A percentile compares a stretch with the other conserved stretches of the same genome.
These are phyloP conservation scores for Udeniomyces megalosporus DNA, from an alignment of 768 basidiomycete genomes.

Conservation along the genomic window DNA sequence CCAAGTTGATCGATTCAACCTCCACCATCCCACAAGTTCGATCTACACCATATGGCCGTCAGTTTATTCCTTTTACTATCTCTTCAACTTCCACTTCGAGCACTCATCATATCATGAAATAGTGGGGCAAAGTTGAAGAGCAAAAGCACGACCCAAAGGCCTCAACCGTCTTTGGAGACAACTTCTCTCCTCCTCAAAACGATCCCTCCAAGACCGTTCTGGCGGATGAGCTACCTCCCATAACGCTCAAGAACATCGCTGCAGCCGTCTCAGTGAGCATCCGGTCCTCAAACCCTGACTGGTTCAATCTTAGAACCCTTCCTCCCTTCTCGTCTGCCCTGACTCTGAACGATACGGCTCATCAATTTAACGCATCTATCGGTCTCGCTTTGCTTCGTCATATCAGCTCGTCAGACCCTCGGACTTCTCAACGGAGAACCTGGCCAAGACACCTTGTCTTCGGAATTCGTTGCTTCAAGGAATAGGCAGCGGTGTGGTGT, in stretches of 20 bases:
- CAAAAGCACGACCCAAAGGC: neutral
- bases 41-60: too few relatives aligned
- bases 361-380: too few relatives aligned
- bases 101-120: too few relatives aligned
- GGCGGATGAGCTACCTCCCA: neutral
- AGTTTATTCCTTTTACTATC: too few relatives aligned
- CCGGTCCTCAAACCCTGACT: neutral
- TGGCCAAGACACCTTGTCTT: constrained; percentile 12
- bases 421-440: neutral
- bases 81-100: too few relatives aligned
- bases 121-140: too few relatives aligned
- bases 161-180: neutral
- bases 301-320: neutral
- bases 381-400: too few relatives aligned
- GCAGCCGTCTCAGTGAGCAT: constrained; percentile 6
- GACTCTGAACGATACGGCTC: neutral
- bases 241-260: constrained; percentile 3
- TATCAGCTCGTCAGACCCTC: neutral
- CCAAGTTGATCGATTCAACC: neutral
- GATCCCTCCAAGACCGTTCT: constrained; percentile 13
- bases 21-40: neutral
- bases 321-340: neutral
- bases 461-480: constrained; percentile 7
- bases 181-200: constrained; percentile 1
- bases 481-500: neutral